Percentiles rank a stretch among this genome's conserved stretches.
Conservation (phyloP, 2,329 filamentous ascomycete genomes). For the Calycina herbarum region DNA sequence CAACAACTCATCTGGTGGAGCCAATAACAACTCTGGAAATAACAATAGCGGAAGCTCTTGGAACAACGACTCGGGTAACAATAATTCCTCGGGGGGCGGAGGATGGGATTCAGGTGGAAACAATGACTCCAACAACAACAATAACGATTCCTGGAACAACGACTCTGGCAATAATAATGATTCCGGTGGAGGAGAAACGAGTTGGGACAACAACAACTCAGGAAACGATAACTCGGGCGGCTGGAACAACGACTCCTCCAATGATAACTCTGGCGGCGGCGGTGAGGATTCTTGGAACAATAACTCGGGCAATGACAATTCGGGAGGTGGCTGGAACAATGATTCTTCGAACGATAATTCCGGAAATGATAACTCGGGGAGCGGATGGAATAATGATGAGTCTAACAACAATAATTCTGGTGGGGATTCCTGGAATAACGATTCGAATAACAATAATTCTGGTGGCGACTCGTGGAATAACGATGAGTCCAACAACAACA, state of each 20-base stretch:
- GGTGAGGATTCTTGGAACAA: slow-evolving; percentile 7
- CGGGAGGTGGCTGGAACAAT: background rate
- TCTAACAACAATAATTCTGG: slow-evolving; percentile 9
- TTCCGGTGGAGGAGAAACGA: slow-evolving; percentile 5
- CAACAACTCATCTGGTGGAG: slow-evolving; percentile 11
- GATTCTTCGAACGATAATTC: slow-evolving; percentile 8
- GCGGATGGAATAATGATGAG: slow-evolving; percentile 9
- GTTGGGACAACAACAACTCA: slow-evolving; percentile 6
- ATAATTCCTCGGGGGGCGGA: slow-evolving; percentile 7
- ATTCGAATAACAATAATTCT: slow-evolving; percentile 15
- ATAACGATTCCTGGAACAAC: slow-evolving; percentile 16
- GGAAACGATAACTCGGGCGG: slow-evolving; percentile 9
- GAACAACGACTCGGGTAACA: slow-evolving; percentile 8
- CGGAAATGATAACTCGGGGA: slow-evolving; percentile 16
- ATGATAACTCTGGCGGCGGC: slow-evolving; percentile 11
- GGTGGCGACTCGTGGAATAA: slow-evolving; percentile 11
- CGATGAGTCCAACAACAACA: slow-evolving; percentile 8
- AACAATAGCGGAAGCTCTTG: background rate
- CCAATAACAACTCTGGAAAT: slow-evolving; percentile 17
- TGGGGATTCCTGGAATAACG: slow-evolving; percentile 2
- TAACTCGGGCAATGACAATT: slow-evolving; percentile 10
- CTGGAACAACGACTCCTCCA: slow-evolving; percentile 5
- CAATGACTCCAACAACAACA: slow-evolving; percentile 14
- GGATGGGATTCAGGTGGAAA: background rate
- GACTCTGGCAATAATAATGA: slow-evolving; percentile 9